Percentiles rank a stretch among this genome's conserved stretches.
Conservation (phyloP, 2,329 filamentous ascomycete species). For the Colletotrichum abscissum region DNA sequence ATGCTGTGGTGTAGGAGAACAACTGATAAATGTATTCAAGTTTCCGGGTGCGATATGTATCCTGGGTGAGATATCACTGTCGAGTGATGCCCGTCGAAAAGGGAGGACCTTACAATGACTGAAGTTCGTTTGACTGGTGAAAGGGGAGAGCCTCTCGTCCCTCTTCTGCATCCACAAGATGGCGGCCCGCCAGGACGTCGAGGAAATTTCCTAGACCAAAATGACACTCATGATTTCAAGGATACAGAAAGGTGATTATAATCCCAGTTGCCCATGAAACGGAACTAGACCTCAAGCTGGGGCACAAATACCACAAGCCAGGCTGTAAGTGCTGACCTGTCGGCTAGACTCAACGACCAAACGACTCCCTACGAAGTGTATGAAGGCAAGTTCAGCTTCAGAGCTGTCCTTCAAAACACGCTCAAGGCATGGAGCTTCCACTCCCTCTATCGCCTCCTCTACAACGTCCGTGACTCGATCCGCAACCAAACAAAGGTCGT, state of each 20-base stretch:
- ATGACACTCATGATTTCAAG: not conserved
- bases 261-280: too few relatives aligned
- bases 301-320: too few relatives aligned
- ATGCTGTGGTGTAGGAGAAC: too few relatives aligned
- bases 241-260: not conserved
- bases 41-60: not conserved
- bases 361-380: not conserved
- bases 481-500: not conserved
- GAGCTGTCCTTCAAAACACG: not conserved
- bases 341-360: not conserved
- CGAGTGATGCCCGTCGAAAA: not conserved
- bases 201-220: not conserved
- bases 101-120: not conserved
- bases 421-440: slow-evolving; percentile 4
- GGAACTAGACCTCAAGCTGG: not conserved
- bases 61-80: not conserved
- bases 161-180: not conserved
- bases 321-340: not conserved
- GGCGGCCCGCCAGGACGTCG: not conserved
- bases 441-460: not conserved
- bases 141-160: not conserved
- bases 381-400: not conserved
- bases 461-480: not conserved
- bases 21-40: not conserved
- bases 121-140: not conserved